Conservation (phyloP, 495 filamentous ascomycete genomes). For the Mycothermus thermophilus region DNA sequence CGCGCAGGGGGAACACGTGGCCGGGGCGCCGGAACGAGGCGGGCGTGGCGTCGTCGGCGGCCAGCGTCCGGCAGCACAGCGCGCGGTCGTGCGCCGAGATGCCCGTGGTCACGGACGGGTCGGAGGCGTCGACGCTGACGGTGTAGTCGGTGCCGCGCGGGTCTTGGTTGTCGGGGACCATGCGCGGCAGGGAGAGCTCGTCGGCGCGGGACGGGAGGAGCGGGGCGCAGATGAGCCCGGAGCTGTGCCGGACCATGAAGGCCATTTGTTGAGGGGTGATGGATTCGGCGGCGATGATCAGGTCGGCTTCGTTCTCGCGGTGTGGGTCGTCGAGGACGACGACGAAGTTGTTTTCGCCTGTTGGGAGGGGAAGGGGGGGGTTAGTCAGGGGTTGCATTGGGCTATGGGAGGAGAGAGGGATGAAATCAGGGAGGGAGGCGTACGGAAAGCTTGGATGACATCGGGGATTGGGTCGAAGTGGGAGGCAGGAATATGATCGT, state of each 20-base stretch:
- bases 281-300: constrained; percentile 82
- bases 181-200: constrained; percentile 67
- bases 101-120: constrained; percentile 66
- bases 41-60: constrained; percentile 43
- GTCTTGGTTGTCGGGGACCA: constrained; percentile 73
- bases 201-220: constrained; percentile 51
- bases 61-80: constrained; percentile 66
- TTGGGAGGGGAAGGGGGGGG: background rate
- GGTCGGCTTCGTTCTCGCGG: constrained; percentile 95
- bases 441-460: constrained; percentile 71
- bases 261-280: constrained; percentile 85
- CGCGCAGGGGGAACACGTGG: constrained; percentile 78
- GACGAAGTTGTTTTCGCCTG: constrained; percentile 85
- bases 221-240: constrained; percentile 82
- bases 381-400: constrained; percentile 1
- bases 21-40: constrained; percentile 68
- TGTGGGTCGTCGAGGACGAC: constrained; percentile 79
- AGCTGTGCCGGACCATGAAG: constrained; percentile 83
- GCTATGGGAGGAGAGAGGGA: constrained; percentile 3
- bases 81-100: constrained; percentile 83
- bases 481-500: constrained; percentile 24
- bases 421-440: constrained; percentile 18
- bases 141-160: constrained; percentile 88
- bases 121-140: constrained; percentile 62
- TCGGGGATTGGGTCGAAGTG: constrained; percentile 80